Evolutionary conservation across 345 rosid species (phyloP), one percentile per base, ranked within the genome.

Genomic region (Citrus sinensis): DNA sequence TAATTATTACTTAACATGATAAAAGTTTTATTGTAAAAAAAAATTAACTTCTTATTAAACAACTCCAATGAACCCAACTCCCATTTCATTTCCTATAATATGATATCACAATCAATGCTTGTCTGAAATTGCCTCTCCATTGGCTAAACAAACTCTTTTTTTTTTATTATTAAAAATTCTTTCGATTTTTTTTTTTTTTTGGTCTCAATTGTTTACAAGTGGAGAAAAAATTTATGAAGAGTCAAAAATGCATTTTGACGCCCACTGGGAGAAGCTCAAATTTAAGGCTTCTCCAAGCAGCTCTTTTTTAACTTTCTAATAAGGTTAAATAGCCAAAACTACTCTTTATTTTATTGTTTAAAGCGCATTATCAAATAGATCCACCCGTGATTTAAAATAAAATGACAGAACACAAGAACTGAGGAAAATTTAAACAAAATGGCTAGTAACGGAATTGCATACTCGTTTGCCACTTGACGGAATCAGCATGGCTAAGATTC

Each of bases 401-500:
- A 54, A 39, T 37, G 17, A 77, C 37, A 67, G 46, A 29, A 67
- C 63, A 59, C 27, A 29, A 27, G 20, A 56, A 30, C 20, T 4
- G 4, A 2, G 14, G 74, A 2, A 39, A 54, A n/a, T 55, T 30
- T 22, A 74, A 70, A 61, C 58, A 16, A 73, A 63, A 16, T 64
- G n/a, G 64, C 49, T 64, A 4, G 42, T n/a, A 8, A 71, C 46
- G 42, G 30, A 46, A 69, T 34, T 64, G 27, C 87, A 65, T 90
- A 90, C 92, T 24, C 92, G 82, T 76, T 71, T 56, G 79, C 93
- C 91, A 34, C 81, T 84, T 49, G 93, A 79, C 11, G 95, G 95
- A 69, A 91, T 92, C 81, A 91, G 78, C 90, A 85, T 84, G 7
- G 95, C 92, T 73, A 90, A 74, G 67, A 91, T 87, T 80, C 92